These are phyloP conservation scores for Lumnitzera littorea DNA, from an alignment of 345 rosid species.

Conservation along the genomic window DNA sequence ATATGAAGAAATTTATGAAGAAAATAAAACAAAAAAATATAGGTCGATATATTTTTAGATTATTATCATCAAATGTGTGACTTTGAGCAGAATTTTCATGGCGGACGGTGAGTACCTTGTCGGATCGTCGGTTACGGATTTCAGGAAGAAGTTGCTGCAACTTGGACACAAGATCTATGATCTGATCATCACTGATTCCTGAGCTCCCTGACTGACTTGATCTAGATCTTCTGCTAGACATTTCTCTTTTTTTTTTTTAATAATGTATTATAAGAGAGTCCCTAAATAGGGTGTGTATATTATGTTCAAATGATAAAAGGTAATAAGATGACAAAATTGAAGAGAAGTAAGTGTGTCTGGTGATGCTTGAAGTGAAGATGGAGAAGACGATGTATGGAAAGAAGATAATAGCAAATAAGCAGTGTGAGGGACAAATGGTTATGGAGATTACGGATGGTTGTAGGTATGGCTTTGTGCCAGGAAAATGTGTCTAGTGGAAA, in stretches of 20 bases:
- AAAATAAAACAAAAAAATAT: too few relatives aligned
- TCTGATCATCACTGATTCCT: slow-evolving; percentile 85
- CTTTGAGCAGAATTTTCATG: neutral
- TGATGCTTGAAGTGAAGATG: too few relatives aligned
- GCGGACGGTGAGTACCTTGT: slow-evolving; percentile 37
- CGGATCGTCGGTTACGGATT: slow-evolving; percentile 55
- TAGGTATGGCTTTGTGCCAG: slow-evolving; percentile 11
- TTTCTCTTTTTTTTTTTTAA: slow-evolving; percentile 1
- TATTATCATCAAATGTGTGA: neutral
- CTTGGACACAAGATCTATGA: slow-evolving; percentile 78
- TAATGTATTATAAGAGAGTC: too few relatives aligned
- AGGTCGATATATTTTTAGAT: too few relatives aligned
- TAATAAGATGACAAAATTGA: too few relatives aligned
- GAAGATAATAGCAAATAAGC: too few relatives aligned
- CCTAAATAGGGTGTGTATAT: too few relatives aligned
- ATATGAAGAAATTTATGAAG: too few relatives aligned
- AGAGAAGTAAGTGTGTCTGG: too few relatives aligned
- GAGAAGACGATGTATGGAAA: too few relatives aligned
- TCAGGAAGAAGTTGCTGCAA: slow-evolving; percentile 86
- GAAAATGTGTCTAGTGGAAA: slow-evolving; percentile 14
- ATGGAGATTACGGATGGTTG: neutral
- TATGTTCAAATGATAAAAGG: too few relatives aligned
- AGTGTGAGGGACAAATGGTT: too few relatives aligned
- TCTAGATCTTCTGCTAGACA: slow-evolving; percentile 83
- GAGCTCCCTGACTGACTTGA: slow-evolving; percentile 61